Base-by-base conservation (phyloP, 2,329 filamentous ascomycete species). In the Talaromyces sp. region DNA sequence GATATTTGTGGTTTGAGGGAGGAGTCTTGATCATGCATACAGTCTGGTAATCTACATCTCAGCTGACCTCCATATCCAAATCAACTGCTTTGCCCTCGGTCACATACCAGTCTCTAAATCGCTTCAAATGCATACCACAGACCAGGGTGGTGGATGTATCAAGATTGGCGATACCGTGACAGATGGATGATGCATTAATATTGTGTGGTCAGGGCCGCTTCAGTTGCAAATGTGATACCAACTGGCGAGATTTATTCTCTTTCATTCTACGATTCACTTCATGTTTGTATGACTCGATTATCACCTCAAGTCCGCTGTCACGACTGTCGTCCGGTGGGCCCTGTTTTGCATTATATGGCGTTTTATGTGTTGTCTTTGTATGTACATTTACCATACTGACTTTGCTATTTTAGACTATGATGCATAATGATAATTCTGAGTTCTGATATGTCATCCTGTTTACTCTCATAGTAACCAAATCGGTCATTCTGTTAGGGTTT, bases 1-100 rank as follows among this genome's bases (percentile, higher is more conserved):
- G 86, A 89, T 70, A 82, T 88, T 66, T 88, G 86, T 74, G 86
- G 86, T 6, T 72, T 88, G 67, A 84, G 80, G 69, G 83, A 83
- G 54, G 83, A 84, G 57, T 76, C 77, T 56, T 81, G 76, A 61
- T 31, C 31, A 54, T 35, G n/a, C 17, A 54, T 11, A 37, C 35
- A 37, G 13, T 37, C 35, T 37, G 35, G 35, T 37, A 31, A 31
- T 31, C 27, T 7, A 6, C 3, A 31, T 31, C 27, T 31, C 27
- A 31, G 4, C 27, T 7, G 27, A 5, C 7, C 27, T 31, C 27
- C 27, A 31, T 31, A 6, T 31, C 27, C 27, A 31, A 31, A 31
- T 31, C 27, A 31, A 31, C 27, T 6, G 27, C 27, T 7, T 31
- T 31, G 5, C 27, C 27, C 27, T 31, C 27, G 27, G 7, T 31